A percentile compares a stretch with the other conserved stretches of the same genome.
These are phyloP conservation scores for Claviceps pusilla DNA, from an alignment of 2,329 filamentous ascomycete species.

Conservation along the genomic window DNA sequence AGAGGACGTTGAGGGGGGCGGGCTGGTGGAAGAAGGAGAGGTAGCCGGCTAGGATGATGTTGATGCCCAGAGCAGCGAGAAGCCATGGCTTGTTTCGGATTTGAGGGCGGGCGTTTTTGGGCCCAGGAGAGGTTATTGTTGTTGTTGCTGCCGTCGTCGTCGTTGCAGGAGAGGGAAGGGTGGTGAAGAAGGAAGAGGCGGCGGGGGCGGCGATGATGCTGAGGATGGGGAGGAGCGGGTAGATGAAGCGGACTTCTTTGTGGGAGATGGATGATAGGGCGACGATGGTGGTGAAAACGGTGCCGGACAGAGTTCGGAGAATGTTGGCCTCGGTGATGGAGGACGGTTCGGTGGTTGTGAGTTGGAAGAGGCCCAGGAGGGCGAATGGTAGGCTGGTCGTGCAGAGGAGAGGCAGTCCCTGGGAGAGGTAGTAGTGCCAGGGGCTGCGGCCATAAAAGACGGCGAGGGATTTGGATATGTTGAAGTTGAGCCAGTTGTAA, in stretches of 20 bases:
- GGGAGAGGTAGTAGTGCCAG: conserved; percentile 83
- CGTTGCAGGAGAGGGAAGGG: conserved; percentile 10
- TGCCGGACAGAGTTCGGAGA: conserved; percentile 34
- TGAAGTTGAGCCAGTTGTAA: conserved; percentile 77
- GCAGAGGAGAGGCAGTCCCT: conserved; percentile 75
- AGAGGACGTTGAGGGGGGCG: conserved; percentile 59
- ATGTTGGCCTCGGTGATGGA: conserved; percentile 20
- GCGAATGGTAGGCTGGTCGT: conserved; percentile 72
- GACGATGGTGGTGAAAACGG: conserved; percentile 43
- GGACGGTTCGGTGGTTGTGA: conserved; percentile 12
- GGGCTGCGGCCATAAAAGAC: conserved; percentile 86
- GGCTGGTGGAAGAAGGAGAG: conserved; percentile 64
- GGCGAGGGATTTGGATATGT: conserved; percentile 72
- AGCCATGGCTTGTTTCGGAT: conserved; percentile 43
- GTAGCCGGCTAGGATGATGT: conserved; percentile 58
- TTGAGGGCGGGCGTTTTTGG: conserved; percentile 13
- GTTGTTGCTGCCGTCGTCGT: not conserved
- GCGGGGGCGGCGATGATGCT: conserved; percentile 63
- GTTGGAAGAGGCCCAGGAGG: conserved; percentile 45
- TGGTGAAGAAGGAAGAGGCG: conserved; percentile 48
- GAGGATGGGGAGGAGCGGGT: conserved; percentile 75
- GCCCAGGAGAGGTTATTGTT: conserved; percentile 11
- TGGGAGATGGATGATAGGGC: conserved; percentile 69
- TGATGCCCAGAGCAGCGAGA: conserved; percentile 43
- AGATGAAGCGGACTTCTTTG: conserved; percentile 96